Percentiles rank a stretch among this genome's conserved stretches.
These are phyloP conservation scores for Podospora comata DNA, from an alignment of 495 filamentous ascomycete genomes.

Conservation along the genomic window DNA sequence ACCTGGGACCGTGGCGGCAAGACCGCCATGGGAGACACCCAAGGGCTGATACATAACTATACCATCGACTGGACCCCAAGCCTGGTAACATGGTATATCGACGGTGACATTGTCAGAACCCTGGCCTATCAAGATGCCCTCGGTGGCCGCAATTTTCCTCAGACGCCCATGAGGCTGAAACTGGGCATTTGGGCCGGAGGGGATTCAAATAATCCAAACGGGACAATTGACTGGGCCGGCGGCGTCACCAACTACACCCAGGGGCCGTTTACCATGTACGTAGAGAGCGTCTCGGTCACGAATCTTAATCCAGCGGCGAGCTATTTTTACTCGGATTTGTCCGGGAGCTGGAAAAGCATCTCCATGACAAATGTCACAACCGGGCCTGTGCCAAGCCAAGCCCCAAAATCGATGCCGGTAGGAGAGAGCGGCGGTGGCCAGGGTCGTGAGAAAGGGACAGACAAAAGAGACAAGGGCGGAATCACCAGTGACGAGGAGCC, in stretches of 20 bases:
- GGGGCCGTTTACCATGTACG: conserved; percentile 78
- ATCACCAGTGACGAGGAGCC: background rate
- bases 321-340: conserved; percentile 66
- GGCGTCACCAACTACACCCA: conserved; percentile 68
- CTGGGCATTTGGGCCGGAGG: conserved; percentile 82
- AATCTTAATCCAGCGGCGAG: conserved; percentile 67
- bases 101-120: conserved; percentile 63
- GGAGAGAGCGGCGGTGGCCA: background rate
- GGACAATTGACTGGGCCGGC: conserved; percentile 84
- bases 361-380: conserved; percentile 5
- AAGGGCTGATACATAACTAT: conserved; percentile 71
- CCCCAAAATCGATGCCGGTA: background rate
- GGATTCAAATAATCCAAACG: conserved; percentile 60
- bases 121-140: conserved; percentile 57
- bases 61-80: conserved; percentile 75
- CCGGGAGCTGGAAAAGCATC: conserved; percentile 68
- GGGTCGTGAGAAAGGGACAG: background rate
- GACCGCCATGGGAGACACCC: conserved; percentile 55
- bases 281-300: conserved; percentile 64
- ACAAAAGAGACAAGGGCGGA: background rate
- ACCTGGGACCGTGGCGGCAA: conserved; percentile 69
- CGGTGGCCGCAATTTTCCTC: conserved; percentile 68
- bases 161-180: conserved; percentile 79
- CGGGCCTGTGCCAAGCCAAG: background rate
- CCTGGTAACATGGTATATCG: conserved; percentile 72